These are phyloP conservation scores for Serendipita vermifera DNA, from an alignment of 768 basidiomycete genomes.

Conservation along the genomic window DNA sequence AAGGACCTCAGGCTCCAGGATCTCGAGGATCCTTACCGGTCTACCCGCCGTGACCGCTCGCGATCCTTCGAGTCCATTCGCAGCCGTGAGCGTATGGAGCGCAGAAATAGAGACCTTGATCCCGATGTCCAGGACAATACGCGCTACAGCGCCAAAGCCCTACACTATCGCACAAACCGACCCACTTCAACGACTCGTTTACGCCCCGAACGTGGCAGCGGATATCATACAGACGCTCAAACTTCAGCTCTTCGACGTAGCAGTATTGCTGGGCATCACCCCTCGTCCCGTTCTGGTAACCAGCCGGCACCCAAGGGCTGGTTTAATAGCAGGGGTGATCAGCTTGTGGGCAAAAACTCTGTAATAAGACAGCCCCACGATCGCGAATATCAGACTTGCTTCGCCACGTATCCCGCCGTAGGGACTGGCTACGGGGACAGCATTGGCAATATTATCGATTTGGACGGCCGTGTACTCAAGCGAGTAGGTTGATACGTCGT, in stretches of 20 bases:
- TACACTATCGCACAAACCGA: neutral
- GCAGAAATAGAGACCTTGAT: neutral
- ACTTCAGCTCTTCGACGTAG: neutral
- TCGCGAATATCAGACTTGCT: neutral
- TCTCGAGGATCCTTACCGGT: neutral
- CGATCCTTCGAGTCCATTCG: neutral
- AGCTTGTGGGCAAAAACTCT: neutral
- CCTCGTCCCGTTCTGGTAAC: neutral
- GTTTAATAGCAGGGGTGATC: constrained; percentile 2
- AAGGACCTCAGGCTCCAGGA: neutral
- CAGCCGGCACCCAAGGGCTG: constrained; percentile 1
- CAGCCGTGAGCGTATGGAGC: neutral
- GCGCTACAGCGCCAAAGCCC: neutral
- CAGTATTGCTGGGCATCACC: neutral
- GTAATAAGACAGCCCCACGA: neutral
- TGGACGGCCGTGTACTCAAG: neutral
- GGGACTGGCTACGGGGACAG: neutral
- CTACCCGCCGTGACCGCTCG: neutral
- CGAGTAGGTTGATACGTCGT: constrained; percentile 4
- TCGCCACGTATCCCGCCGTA: neutral
- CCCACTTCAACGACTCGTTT: too few species aligned
- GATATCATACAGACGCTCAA: neutral
- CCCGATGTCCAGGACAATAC: neutral
- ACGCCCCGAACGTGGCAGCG: neutral
- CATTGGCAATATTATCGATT: constrained; percentile 1